phyloP scores from a whole-genome alignment of 2,329 filamentous ascomycete genomes.

The Fusarium stilboides region DNA sequence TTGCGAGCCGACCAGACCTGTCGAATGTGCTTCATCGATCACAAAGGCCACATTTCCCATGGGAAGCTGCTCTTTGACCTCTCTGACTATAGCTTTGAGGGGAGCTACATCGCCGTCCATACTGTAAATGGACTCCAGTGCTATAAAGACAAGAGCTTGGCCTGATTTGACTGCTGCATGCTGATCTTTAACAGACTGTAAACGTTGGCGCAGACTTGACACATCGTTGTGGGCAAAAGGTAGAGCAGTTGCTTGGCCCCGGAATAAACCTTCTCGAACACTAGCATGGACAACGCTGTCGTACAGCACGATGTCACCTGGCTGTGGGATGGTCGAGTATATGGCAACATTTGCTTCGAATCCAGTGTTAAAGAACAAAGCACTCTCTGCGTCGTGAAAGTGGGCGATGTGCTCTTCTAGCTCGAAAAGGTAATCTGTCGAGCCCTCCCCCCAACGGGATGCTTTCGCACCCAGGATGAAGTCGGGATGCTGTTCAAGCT shows the following conservation, averaged over 20 bases:
- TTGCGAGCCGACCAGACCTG: neutral
- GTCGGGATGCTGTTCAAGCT: neutral
- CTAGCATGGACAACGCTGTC: slow-evolving; percentile 1
- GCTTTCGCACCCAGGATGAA: slow-evolving; percentile 5
- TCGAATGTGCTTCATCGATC: slow-evolving; percentile 9
- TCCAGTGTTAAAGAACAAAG: slow-evolving; percentile 5
- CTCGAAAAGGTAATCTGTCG: neutral
- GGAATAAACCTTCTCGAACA: neutral
- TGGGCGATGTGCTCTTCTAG: slow-evolving; percentile 2
- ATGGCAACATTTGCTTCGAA: slow-evolving; percentile 14
- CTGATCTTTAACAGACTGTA: neutral
- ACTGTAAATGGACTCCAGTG: slow-evolving; percentile 4
- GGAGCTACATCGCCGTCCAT: slow-evolving; percentile 7
- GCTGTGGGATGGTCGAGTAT: neutral
- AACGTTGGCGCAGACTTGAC: neutral
- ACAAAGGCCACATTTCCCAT: neutral
- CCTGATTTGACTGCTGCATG: neutral
- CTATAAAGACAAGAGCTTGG: neutral
- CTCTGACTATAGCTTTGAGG: fast-evolving
- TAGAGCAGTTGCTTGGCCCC: neutral
- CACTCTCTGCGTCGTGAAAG: neutral
- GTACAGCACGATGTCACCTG: slow-evolving; percentile 1
- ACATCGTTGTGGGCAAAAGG: neutral
- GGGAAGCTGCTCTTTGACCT: neutral
- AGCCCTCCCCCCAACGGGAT: slow-evolving; percentile 11